Percentiles rank a stretch among this genome's conserved stretches.
Conservation (phyloP, 129 eudicot species). For the Logfia minima region DNA sequence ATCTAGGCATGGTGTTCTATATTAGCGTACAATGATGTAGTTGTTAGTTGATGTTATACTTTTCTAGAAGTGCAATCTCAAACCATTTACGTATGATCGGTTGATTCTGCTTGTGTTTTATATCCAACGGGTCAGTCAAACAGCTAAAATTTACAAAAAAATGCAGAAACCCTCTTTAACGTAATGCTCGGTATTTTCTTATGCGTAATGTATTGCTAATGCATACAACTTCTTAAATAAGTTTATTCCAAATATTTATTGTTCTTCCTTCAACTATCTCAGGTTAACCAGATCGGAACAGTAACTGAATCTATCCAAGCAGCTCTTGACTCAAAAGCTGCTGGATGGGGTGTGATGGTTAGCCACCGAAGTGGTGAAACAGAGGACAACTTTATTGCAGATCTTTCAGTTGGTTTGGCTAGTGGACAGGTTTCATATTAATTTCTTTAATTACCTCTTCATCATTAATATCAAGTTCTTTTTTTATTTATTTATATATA, state of each 20-base stretch:
- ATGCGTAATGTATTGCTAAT: not conserved
- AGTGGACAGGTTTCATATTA: slow-evolving; percentile 77
- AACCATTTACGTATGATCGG: not conserved
- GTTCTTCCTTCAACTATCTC: slow-evolving; percentile 20
- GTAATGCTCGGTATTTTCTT: not conserved
- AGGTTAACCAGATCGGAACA: slow-evolving; percentile 98
- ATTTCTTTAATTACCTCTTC: not conserved
- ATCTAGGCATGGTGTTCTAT: not conserved
- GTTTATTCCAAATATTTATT: not conserved
- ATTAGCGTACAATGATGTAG: not conserved
- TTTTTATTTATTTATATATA: not conserved
- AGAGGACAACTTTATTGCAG: slow-evolving; percentile 96
- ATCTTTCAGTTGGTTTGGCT: slow-evolving; percentile 94
- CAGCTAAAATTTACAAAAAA: no score
- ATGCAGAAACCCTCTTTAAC: not conserved
- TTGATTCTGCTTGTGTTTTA: not conserved
- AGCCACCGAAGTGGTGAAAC: slow-evolving; percentile 99
- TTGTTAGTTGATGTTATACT: not conserved
- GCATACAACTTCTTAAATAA: not conserved
- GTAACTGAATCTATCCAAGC: slow-evolving; percentile 96
- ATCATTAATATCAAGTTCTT: not conserved
- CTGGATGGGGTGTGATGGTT: slow-evolving; percentile 99
- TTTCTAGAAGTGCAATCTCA: not conserved
- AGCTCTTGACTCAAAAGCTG: slow-evolving; percentile 91
- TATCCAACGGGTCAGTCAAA: not conserved